Percentiles rank a stretch among this genome's conserved stretches.
Conservation (phyloP, 805 yeast species). For the Kodamaea leandrae region DNA sequence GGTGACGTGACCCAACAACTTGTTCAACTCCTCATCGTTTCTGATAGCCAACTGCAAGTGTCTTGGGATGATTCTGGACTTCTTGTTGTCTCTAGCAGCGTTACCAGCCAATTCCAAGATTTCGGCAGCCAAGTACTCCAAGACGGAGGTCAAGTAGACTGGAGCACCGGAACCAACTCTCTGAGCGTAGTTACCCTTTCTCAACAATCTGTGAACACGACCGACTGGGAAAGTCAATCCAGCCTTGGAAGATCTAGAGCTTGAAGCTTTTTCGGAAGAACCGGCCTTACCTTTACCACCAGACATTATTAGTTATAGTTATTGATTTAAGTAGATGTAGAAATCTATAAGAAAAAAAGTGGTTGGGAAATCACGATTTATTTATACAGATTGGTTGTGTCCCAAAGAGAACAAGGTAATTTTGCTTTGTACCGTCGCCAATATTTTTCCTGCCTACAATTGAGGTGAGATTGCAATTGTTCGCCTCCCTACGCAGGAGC, state of each 20-base stretch:
- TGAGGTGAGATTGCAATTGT: background rate
- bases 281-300: constrained; percentile 41
- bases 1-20: constrained; percentile 61
- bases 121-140: constrained; percentile 50
- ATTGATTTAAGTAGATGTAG: background rate
- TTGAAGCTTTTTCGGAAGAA: constrained; percentile 46
- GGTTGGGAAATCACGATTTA: background rate
- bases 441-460: background rate
- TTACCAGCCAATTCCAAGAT: constrained; percentile 52
- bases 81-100: constrained; percentile 76
- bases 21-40: constrained; percentile 52
- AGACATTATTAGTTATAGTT: constrained; percentile 13
- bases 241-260: constrained; percentile 49
- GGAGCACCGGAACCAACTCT: constrained; percentile 55
- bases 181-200: constrained; percentile 51
- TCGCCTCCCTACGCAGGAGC: background rate
- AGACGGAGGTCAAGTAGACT: constrained; percentile 49
- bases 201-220: constrained; percentile 50
- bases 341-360: background rate
- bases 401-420: background rate
- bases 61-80: constrained; percentile 65
- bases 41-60: constrained; percentile 52
- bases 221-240: constrained; percentile 52
- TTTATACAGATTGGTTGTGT: background rate
- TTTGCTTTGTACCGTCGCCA: background rate